Base-by-base conservation (phyloP, 2,329 filamentous ascomycete genomes). In the Aspergillus uvarum region DNA sequence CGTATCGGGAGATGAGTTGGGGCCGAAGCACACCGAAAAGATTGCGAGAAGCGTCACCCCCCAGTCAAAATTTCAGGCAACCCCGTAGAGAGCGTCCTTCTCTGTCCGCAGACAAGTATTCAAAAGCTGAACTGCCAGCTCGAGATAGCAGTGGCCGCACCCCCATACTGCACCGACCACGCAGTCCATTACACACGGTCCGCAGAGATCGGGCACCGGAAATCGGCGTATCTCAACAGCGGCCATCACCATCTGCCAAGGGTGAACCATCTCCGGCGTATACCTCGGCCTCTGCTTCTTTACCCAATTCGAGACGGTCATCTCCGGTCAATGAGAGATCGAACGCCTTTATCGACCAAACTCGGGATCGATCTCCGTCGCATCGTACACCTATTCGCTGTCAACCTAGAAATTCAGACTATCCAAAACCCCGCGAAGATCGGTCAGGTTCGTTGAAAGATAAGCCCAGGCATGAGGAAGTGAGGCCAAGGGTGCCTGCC, bases 291-390 rank as follows among this genome's bases (percentile, higher is more conserved):
- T 76, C 81, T 58, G 82, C 81, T 44, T 88, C 86, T 8, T 81
- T 76, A 21, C 74, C 80, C 21, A 86, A 83, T 31, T 88, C 86
- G 22, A 82, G 85, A 59, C 80, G 85, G 52, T 87, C 87, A 8
- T 88, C 87, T 5, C 87, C 87, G 16, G 83, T 78, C 26, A 74
- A 81, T 16, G 86, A 85, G 64, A 80, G 83, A 65, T 70, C 79
- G 53, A 79, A 76, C 51, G 68, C 80, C 19, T 70, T 77, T 44
- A 65, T 77, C 61, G 67, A 72, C 19, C 64, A 73, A 58, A 65
- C 69, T 26, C 76, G 70, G 29, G 69, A 59, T 55, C 69, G 70
- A 42, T 72, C 71, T 16, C 69, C 70, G 12, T 26, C 59, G 19
- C 63, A 71, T 60, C 52, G 71, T 57, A 47, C 51, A 51, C 61